phyloP scores from a whole-genome alignment of 2,329 filamentous ascomycete species.

The Aquanectria penicillioides region DNA sequence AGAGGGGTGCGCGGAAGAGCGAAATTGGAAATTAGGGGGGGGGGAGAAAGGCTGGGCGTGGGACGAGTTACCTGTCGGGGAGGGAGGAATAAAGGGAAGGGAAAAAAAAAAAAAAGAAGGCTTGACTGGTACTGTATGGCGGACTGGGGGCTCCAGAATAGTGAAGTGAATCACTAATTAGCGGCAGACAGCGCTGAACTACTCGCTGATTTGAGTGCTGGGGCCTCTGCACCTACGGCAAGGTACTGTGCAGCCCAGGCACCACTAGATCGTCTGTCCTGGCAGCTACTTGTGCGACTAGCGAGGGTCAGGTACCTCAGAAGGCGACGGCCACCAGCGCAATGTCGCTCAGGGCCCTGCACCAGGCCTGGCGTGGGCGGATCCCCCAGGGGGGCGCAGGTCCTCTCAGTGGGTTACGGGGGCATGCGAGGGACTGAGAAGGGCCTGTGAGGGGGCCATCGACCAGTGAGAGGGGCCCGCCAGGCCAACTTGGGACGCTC shows the following conservation, averaged over 20 bases:
- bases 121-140: too few species aligned
- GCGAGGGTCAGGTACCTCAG: constrained; percentile 10
- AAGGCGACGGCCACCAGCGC: constrained; percentile 4
- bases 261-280: constrained; percentile 14
- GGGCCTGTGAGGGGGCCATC: not conserved
- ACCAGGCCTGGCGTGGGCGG: not conserved
- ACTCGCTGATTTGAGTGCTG: constrained; percentile 6
- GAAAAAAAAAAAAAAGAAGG: too few species aligned
- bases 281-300: constrained; percentile 11
- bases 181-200: constrained; percentile 8
- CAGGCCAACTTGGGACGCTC: constrained; percentile 1
- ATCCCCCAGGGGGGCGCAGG: constrained; percentile 8
- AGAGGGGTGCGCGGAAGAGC: constrained; percentile 15
- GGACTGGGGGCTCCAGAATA: not conserved
- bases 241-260: constrained; percentile 14
- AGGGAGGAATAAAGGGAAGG: too few species aligned
- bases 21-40: constrained; percentile 28
- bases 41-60: constrained; percentile 14
- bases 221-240: not conserved
- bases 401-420: constrained; percentile 1
- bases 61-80: too few species aligned
- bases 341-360: constrained; percentile 10
- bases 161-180: constrained; percentile 2
- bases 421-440: constrained; percentile 1
- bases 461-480: constrained; percentile 7